These are phyloP conservation scores for Candida nemodendra DNA, from an alignment of 805 yeast species.

Conservation along the genomic window DNA sequence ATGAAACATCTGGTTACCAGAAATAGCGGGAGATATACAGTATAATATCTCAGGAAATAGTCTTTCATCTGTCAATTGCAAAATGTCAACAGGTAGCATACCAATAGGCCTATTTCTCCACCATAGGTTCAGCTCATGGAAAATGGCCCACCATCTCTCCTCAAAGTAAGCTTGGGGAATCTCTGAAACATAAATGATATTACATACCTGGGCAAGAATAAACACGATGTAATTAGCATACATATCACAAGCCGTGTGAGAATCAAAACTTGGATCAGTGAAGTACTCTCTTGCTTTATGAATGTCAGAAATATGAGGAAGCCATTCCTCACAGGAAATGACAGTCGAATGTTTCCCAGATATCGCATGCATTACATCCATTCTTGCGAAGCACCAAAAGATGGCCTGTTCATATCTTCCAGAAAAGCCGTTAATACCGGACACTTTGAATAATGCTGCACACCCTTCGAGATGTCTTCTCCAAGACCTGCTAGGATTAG, in stretches of 20 bases:
- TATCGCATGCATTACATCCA: slow-evolving; percentile 39
- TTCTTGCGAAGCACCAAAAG: slow-evolving; percentile 41
- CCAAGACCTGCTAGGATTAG: slow-evolving; percentile 34
- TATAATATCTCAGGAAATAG: slow-evolving; percentile 35
- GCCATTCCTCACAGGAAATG: slow-evolving; percentile 33
- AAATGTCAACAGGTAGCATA: slow-evolving; percentile 26
- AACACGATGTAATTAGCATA: slow-evolving; percentile 40
- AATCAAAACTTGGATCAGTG: slow-evolving; percentile 15
- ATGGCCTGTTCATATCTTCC: slow-evolving; percentile 32
- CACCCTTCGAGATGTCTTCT: slow-evolving; percentile 41
- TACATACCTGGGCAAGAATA: slow-evolving; percentile 35
- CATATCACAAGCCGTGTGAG: slow-evolving; percentile 15
- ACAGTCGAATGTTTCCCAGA: slow-evolving; percentile 39
- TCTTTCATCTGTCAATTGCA: slow-evolving; percentile 21
- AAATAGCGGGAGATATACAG: slow-evolving; percentile 38
- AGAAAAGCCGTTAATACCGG: slow-evolving; percentile 36
- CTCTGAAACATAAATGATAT: slow-evolving; percentile 25
- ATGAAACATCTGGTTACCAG: slow-evolving; percentile 38
- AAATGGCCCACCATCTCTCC: slow-evolving; percentile 34
- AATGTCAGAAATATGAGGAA: slow-evolving; percentile 24
- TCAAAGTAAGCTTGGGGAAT: slow-evolving; percentile 22
- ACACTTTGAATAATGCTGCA: slow-evolving; percentile 33
- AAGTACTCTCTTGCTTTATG: slow-evolving; percentile 24
- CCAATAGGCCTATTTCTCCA: slow-evolving; percentile 29
- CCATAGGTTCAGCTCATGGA: slow-evolving; percentile 38